phyloP scores from a whole-genome alignment of 2,329 filamentous ascomycete genomes.

The Curvularia spicifera region DNA sequence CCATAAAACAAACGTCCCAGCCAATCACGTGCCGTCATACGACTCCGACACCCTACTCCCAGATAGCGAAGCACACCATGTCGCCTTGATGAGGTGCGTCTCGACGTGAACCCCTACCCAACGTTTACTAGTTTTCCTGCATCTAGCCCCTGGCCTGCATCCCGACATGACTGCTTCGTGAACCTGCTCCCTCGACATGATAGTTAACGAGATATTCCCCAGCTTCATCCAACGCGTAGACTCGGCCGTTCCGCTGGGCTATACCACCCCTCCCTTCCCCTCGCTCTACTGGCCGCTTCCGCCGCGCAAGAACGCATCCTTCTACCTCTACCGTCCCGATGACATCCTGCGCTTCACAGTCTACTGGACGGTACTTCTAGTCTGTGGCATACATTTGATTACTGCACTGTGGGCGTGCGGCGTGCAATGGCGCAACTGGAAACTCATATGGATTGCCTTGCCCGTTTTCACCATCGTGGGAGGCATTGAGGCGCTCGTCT shows the following conservation, averaged over 20 bases:
- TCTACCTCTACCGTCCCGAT: constrained; percentile 72
- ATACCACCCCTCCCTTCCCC: constrained; percentile 75
- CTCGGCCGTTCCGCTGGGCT: constrained; percentile 61
- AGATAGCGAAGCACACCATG: constrained; percentile 25
- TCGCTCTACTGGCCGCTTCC: constrained; percentile 78
- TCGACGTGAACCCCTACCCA: background rate
- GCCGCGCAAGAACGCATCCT: constrained; percentile 61
- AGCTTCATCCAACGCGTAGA: constrained; percentile 56
- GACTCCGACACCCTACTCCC: too few relatives aligned
- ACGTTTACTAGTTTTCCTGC: background rate
- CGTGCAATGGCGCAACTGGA: constrained; percentile 68
- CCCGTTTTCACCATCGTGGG: constrained; percentile 74
- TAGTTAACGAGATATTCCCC: constrained; percentile 20
- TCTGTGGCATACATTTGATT: constrained; percentile 74
- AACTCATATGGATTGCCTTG: constrained; percentile 72
- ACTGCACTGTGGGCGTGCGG: constrained; percentile 74
- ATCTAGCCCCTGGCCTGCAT: background rate
- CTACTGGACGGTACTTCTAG: constrained; percentile 84
- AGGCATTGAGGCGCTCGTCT: constrained; percentile 76
- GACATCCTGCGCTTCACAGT: constrained; percentile 90
- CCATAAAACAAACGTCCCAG: background rate
- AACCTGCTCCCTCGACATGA: background rate
- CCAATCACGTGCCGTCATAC: constrained; percentile 5
- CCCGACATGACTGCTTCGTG: background rate
- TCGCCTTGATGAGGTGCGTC: constrained; percentile 42